A percentile compares a stretch with the other conserved stretches of the same genome.
Conservation (phyloP, 495 filamentous ascomycete genomes). For the Copromyces sp. region DNA sequence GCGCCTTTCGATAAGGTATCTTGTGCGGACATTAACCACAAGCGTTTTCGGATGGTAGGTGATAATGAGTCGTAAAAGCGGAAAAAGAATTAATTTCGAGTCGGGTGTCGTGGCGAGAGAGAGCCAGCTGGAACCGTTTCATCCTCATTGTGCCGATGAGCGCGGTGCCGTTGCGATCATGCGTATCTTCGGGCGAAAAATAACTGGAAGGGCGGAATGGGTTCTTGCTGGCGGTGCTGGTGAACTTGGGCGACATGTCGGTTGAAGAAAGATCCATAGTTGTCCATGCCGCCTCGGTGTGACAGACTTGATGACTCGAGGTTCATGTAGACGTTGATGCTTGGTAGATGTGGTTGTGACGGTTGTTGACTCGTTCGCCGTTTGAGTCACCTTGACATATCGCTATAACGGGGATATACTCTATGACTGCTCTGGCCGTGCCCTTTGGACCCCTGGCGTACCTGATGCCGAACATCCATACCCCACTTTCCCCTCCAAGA, state of each 20-base stretch:
- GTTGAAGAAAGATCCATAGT: not conserved
- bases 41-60: not conserved
- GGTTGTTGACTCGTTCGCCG: not conserved
- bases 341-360: not conserved
- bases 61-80: not conserved
- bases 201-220: not conserved
- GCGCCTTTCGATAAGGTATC: not conserved
- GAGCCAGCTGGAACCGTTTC: not conserved
- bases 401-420: not conserved
- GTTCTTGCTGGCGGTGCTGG: not conserved
- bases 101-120: not conserved
- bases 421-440: not conserved
- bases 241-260: not conserved
- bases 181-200: not conserved
- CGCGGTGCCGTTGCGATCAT: not conserved
- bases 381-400: constrained; percentile 3
- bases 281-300: not conserved
- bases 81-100: not conserved
- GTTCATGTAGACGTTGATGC: not conserved
- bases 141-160: not conserved
- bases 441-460: constrained; percentile 7
- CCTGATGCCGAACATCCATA: constrained; percentile 2
- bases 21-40: not conserved
- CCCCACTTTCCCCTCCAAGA: constrained; percentile 23
- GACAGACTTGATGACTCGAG: not conserved